Conservation (phyloP, 139 green algal species). For the Axilococcus clingmanii region DNA sequence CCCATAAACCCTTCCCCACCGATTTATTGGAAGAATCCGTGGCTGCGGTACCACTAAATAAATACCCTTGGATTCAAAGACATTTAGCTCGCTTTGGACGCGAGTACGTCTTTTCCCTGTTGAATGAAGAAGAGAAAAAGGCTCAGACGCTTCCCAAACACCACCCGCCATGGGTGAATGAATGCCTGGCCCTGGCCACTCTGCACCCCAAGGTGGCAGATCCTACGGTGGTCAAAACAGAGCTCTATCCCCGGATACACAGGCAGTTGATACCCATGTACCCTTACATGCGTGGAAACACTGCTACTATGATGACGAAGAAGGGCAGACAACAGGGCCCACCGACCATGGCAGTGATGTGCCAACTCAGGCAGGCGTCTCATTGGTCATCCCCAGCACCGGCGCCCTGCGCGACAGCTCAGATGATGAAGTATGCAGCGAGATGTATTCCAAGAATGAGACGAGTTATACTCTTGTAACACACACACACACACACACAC, state of each 20-base stretch:
- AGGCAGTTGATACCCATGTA: slow-evolving; percentile 14
- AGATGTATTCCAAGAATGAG: too few species aligned
- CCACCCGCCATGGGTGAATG: slow-evolving; percentile 12
- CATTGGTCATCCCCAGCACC: too few species aligned
- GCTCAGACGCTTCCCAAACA: not conserved
- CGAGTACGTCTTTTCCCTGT: slow-evolving; percentile 15
- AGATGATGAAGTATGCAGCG: too few species aligned
- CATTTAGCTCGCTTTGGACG: slow-evolving; percentile 22
- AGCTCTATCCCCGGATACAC: not conserved
- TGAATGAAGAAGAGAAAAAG: not conserved
- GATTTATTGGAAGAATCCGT: slow-evolving; percentile 33
- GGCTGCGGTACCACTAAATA: slow-evolving; percentile 11
- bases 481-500: too few species aligned
- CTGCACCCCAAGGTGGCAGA: slow-evolving; percentile 10
- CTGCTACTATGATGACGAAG: too few species aligned
- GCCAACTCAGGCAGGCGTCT: too few species aligned
- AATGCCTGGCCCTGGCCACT: slow-evolving; percentile 7
- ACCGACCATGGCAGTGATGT: too few species aligned
- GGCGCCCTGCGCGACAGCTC: too few species aligned
- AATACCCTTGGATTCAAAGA: slow-evolving; percentile 8
- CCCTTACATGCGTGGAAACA: slow-evolving; percentile 22
- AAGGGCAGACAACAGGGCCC: too few species aligned
- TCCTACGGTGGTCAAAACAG: not conserved
- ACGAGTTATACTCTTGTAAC: too few species aligned
- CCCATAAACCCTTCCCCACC: slow-evolving; percentile 37